These are phyloP conservation scores for Rhodotorula glutinis DNA, from an alignment of 1,284 basidiomycete species.

Conservation along the genomic window DNA sequence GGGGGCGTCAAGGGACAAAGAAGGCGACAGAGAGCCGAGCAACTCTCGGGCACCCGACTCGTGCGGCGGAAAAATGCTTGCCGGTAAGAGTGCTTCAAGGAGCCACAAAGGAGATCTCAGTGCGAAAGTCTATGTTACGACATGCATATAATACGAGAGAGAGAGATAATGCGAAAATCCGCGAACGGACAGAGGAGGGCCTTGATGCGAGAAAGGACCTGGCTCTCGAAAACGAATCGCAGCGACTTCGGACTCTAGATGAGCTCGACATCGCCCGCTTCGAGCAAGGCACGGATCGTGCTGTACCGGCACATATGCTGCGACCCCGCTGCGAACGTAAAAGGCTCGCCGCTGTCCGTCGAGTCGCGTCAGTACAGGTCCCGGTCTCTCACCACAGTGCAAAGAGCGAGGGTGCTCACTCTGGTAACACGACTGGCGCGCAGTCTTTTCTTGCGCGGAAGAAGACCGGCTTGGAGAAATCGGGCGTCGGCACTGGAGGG, in stretches of 20 bases:
- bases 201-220: no score
- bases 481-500: constrained; percentile 19
- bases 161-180: no score
- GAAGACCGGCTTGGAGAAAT: constrained; percentile 36
- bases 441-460: constrained; percentile 28
- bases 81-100: no score
- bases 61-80: no score
- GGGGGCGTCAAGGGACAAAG: no score
- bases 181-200: no score
- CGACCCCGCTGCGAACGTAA: constrained; percentile 22
- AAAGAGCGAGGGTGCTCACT: constrained; percentile 14
- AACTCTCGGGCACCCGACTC: no score
- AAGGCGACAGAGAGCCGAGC: no score
- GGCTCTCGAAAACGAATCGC: no score
- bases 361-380: neutral
- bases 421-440: constrained; percentile 31
- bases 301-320: constrained; percentile 41
- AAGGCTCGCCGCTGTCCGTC: constrained; percentile 20
- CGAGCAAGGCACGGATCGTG: constrained; percentile 29
- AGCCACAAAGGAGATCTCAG: no score
- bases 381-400: neutral
- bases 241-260: constrained; percentile 6
- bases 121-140: no score
- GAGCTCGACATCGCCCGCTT: constrained; percentile 23
- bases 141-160: no score